Percentiles rank a stretch among this genome's conserved stretches.
These are phyloP conservation scores for Lagerstroemia fauriei DNA, from an alignment of 441 rosid species.

Conservation along the genomic window DNA sequence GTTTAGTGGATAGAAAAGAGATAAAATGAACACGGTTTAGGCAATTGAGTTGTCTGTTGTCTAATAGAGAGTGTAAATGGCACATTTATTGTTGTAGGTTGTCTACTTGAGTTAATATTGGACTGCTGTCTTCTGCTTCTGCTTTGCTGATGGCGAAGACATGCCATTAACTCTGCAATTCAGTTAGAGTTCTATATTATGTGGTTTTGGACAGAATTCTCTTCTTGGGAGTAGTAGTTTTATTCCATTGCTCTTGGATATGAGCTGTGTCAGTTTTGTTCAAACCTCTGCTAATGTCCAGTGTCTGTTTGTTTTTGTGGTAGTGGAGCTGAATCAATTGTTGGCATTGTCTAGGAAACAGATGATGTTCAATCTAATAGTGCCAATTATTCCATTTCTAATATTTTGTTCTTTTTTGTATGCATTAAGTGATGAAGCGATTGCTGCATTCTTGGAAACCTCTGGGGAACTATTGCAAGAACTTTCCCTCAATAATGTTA, in stretches of 20 bases:
- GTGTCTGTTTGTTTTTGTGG: background rate
- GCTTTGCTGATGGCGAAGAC: too few species aligned
- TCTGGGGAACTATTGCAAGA: slow-evolving; percentile 64
- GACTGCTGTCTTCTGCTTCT: too few species aligned
- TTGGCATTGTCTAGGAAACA: background rate
- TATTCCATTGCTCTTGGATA: background rate
- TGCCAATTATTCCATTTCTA: background rate
- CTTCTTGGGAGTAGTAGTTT: background rate
- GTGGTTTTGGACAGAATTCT: too few species aligned
- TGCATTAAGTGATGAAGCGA: slow-evolving; percentile 71
- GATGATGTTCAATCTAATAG: background rate
- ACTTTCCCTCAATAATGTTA: slow-evolving; percentile 68
- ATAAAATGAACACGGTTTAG: too few species aligned
- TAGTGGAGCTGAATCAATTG: background rate
- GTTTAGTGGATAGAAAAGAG: too few species aligned
- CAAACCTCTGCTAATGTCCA: background rate
- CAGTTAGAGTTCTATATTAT: too few species aligned
- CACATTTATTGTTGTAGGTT: too few species aligned
- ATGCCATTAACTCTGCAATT: too few species aligned
- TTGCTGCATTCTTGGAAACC: slow-evolving; percentile 81
- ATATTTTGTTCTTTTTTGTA: slow-evolving; percentile 13
- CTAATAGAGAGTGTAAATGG: too few species aligned
- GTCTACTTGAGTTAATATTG: too few species aligned
- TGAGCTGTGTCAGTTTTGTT: too few species aligned
- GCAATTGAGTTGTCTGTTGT: too few species aligned